Base-by-base conservation (phyloP, 2,329 filamentous ascomycete species). In the Aspergillus proliferans region DNA sequence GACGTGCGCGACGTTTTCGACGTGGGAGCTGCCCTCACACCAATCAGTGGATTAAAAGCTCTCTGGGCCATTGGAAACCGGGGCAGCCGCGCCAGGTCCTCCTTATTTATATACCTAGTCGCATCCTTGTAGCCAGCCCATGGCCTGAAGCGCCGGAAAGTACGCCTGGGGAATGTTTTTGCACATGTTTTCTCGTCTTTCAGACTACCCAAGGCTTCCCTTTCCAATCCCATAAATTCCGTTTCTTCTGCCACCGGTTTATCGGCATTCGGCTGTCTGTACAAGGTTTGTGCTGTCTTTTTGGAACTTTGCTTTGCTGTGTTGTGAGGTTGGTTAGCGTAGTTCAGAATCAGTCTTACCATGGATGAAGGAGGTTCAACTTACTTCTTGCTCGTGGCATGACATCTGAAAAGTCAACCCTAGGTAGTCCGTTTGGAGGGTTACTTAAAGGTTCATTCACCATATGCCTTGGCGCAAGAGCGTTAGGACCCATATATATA, bases 141-240 rank as follows among this genome's bases (percentile, higher is more conserved):
- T 33, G 38, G 33, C 19, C 43, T 34, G 9, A 44, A 46, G 14
- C 42, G 43, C 15, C 47, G 42, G 14, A 45, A 39, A n/a, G 24
- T 14, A 22, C 21, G 47, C 18, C 7, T 43, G 33, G 42, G 47
- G 9, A 46, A 45, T 12, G 19, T 9, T 21, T 47, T 34, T 10
- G 28, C 28, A 12, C 22, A 19, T 15, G 6, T 5, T 6, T 15
- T 18, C 5, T 21, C 12, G 8, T 19, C 19, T 14, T 30, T n/a
- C 19, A 41, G 34, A 18, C 15, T n/a, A 7, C 18, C 34, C 6
- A 36, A n/a, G 34, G n/a, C n/a, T n/a, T n/a, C 15, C 7, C 34
- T 18, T 36, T 36, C 34, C 5, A n/a, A 36, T 36, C 15, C 12
- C 34, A n/a, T 36, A 18, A n/a, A n/a, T 15, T 36, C 15, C 4